Evolutionary conservation across 441 rosid species (phyloP).

Genomic region (Pelargonium citronellum): DNA sequence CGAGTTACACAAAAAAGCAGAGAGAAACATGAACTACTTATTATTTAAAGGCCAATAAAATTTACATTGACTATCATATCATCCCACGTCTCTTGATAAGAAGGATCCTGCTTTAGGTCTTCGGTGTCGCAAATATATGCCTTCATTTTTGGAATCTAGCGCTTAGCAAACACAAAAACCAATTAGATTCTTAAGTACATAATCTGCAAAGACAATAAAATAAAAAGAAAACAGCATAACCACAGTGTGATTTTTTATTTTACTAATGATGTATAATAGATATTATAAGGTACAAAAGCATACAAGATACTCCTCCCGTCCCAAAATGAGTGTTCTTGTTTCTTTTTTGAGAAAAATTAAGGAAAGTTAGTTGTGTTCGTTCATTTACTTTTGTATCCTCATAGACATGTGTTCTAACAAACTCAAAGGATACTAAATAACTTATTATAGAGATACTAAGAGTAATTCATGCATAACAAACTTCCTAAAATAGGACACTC

Average conservation of each 20-base stretch:
- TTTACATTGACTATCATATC: constrained; percentile 95
- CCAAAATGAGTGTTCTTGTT: too few relatives aligned
- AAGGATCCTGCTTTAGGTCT: constrained; percentile 87
- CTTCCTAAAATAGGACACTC: too few relatives aligned
- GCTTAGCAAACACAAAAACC: constrained; percentile 67
- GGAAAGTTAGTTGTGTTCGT: too few relatives aligned
- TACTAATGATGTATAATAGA: constrained; percentile 1
- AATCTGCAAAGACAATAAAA: neutral
- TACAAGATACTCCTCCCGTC: neutral
- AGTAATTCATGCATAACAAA: too few relatives aligned
- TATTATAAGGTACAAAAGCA: neutral
- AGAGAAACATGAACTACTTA: neutral
- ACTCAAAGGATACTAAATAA: too few relatives aligned
- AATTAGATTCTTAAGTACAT: constrained; percentile 40
- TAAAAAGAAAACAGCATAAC: neutral
- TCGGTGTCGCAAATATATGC: constrained; percentile 97
- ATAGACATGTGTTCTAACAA: too few relatives aligned
- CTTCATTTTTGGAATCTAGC: constrained; percentile 99
- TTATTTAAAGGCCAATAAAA: constrained; percentile 17
- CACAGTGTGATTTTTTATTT: neutral
- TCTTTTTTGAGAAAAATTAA: too few relatives aligned
- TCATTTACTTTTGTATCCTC: too few relatives aligned
- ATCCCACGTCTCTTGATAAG: constrained; percentile 95
- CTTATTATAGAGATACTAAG: too few relatives aligned
- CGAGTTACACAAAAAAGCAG: constrained; percentile 5